Percentiles rank a stretch among this genome's conserved stretches.
These are phyloP conservation scores for Xylaria digitata DNA, from an alignment of 2,329 filamentous ascomycete genomes.

Conservation along the genomic window DNA sequence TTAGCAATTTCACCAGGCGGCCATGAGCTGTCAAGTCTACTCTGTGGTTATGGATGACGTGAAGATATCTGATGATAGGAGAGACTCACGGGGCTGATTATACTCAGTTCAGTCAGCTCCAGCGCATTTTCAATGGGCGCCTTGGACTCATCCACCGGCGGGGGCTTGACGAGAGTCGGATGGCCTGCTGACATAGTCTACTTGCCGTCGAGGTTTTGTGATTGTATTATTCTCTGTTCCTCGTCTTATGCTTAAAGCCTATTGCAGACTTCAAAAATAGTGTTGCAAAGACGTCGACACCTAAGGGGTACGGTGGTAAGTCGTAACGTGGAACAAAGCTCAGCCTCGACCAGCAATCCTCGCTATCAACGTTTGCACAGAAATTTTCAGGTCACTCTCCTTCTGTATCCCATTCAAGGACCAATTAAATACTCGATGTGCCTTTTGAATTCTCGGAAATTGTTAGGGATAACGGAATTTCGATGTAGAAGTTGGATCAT, in stretches of 20 bases:
- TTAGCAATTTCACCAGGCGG: not conserved
- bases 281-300: not conserved
- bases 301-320: not conserved
- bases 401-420: not conserved
- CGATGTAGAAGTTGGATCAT: not conserved
- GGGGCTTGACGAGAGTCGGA: conserved; percentile 77
- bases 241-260: not conserved
- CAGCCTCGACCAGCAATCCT: not conserved
- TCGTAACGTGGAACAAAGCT: conserved; percentile 2
- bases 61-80: not conserved
- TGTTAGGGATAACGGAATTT: not conserved
- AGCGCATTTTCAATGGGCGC: conserved; percentile 89
- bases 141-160: conserved; percentile 76
- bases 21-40: not conserved
- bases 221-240: not conserved
- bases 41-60: not conserved
- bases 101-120: conserved; percentile 82
- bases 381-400: not conserved
- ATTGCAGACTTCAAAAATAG: not conserved
- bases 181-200: conserved; percentile 47
- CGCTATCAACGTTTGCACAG: not conserved
- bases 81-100: conserved; percentile 75
- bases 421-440: not conserved
- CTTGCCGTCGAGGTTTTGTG: not conserved
- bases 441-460: not conserved